Evolutionary conservation across 75 land plant species (phyloP).

Genomic region (Ceratopteris richardii): DNA sequence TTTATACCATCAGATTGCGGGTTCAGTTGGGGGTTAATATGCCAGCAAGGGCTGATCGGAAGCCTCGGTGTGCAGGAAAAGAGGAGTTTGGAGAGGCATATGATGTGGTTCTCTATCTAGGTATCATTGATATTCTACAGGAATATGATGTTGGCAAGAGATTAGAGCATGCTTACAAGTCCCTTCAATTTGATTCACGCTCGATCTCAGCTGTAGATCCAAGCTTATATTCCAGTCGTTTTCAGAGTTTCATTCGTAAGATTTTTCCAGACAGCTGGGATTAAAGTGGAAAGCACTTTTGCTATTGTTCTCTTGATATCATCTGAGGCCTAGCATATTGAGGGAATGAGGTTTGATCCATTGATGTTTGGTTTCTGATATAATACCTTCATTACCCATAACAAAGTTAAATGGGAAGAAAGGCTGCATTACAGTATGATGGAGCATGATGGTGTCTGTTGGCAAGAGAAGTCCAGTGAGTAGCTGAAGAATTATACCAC

Average conservation of each 20-base stretch:
- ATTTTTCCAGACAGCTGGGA: constrained; percentile 28
- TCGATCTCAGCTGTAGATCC: constrained; percentile 54
- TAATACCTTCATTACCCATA: too few species aligned
- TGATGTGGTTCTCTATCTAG: constrained; percentile 48
- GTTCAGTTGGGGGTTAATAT: constrained; percentile 34
- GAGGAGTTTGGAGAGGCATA: constrained; percentile 24
- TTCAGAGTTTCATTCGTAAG: constrained; percentile 37
- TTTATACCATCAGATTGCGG: constrained; percentile 15
- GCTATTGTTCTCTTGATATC: not conserved
- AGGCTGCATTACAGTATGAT: too few species aligned
- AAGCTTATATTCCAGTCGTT: constrained; percentile 37
- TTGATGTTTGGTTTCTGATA: too few species aligned
- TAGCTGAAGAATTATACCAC: too few species aligned
- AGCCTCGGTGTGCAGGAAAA: constrained; percentile 8
- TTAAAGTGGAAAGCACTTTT: not conserved
- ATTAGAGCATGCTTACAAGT: constrained; percentile 56
- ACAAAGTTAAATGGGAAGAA: too few species aligned
- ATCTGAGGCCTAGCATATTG: too few species aligned
- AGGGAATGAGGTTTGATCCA: too few species aligned
- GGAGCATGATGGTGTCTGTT: too few species aligned
- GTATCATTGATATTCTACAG: constrained; percentile 54
- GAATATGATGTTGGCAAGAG: constrained; percentile 37
- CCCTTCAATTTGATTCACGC: constrained; percentile 41
- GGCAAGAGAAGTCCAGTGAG: too few species aligned
- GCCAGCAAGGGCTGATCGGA: constrained; percentile 40